These are phyloP conservation scores for Buddleja alternifolia DNA, from an alignment of 257 asterid species.

Conservation along the genomic window DNA sequence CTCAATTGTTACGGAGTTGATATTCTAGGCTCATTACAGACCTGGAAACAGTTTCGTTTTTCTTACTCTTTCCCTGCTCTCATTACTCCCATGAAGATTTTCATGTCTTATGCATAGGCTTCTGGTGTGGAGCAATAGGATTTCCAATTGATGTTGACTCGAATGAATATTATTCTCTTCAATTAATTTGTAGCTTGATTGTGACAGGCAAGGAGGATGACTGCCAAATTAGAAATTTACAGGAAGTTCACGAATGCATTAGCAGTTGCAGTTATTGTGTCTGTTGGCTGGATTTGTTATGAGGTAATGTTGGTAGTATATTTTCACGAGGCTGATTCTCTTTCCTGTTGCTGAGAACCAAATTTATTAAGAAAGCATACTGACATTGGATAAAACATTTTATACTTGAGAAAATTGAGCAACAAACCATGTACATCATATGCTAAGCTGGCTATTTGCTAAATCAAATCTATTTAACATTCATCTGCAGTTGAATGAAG, in stretches of 20 bases:
- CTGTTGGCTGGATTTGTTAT: constrained; percentile 93
- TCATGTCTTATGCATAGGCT: background rate
- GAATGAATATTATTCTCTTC: background rate
- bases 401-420: constrained; percentile 13
- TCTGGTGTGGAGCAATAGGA: background rate
- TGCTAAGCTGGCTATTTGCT: constrained; percentile 13
- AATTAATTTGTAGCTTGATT: constrained; percentile 27
- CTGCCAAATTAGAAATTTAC: constrained; percentile 82
- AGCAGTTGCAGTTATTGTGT: constrained; percentile 79
- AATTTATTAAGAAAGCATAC: constrained; percentile 7
- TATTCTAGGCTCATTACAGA: constrained; percentile 9
- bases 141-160: constrained; percentile 24
- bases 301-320: constrained; percentile 59
- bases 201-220: constrained; percentile 78
- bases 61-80: background rate
- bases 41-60: too few species aligned
- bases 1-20: constrained; percentile 1
- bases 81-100: background rate
- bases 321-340: background rate
- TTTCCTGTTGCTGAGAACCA: background rate
- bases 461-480: too few species aligned
- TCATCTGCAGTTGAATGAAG: background rate
- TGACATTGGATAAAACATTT: background rate
- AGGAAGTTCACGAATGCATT: constrained; percentile 93
- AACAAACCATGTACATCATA: background rate